Conservation (phyloP, 306 rosid genomes). For the Abrus precatorius region DNA sequence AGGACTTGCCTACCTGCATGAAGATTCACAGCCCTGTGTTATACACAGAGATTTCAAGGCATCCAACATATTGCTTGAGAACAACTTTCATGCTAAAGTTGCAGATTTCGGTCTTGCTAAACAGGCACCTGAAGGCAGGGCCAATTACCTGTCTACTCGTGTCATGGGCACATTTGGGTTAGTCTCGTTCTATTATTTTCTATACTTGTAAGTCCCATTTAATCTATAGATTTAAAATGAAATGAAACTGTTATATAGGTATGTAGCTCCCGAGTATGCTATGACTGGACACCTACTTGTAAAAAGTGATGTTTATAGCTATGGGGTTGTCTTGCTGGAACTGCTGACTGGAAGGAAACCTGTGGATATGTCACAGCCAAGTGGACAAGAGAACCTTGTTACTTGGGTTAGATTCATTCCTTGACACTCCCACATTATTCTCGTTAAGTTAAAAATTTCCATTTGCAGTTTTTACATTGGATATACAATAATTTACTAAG, state of each 20-base stretch:
- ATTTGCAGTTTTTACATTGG: conserved; percentile 11
- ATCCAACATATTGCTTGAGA: conserved; percentile 93
- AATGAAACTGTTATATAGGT: conserved; percentile 63
- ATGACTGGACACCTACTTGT: conserved; percentile 96
- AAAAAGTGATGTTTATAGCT: conserved; percentile 97
- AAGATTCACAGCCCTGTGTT: conserved; percentile 97
- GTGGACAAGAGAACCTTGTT: conserved; percentile 97
- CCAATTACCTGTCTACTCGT: conserved; percentile 89
- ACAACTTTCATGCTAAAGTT: conserved; percentile 92
- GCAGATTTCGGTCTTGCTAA: conserved; percentile 99
- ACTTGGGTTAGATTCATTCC: conserved; percentile 81
- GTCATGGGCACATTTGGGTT: conserved; percentile 99
- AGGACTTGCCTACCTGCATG: conserved; percentile 95
- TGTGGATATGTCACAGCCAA: conserved; percentile 95
- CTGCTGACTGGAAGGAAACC: conserved; percentile 92
- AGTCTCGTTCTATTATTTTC: conserved; percentile 49
- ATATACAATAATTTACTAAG: conserved; percentile 36
- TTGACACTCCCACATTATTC: conserved; percentile 33
- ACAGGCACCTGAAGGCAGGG: conserved; percentile 95
- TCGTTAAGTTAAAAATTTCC: conserved; percentile 24
- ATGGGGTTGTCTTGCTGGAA: conserved; percentile 95
- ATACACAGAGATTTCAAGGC: conserved; percentile 98
- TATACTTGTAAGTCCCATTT: conserved; percentile 32
- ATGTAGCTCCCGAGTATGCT: conserved; percentile 99
- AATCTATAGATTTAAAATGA: conserved; percentile 38